Evolutionary conservation across 768 basidiomycete species (phyloP), one percentile per base, ranked within the genome.

Genomic region (Hirschioporus abietinus): DNA sequence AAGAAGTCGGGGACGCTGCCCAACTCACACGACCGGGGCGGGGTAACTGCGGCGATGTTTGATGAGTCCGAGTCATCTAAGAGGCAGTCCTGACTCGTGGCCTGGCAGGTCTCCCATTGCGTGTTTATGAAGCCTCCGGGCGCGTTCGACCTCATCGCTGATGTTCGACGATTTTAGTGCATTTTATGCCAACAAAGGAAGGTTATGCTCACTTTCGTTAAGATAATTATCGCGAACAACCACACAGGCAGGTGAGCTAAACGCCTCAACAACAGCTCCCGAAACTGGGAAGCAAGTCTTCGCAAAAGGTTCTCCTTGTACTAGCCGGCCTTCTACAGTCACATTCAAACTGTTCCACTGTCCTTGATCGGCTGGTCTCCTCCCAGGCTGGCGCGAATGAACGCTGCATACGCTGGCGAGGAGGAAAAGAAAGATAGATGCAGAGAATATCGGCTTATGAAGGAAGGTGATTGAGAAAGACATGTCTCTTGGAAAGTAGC

Each of bases 61-160:
- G 68, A 63, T 2, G 71, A 66, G 30, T 73, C 66, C 62, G 66
- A 69, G 26, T 63, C 71, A 61, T 73, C 72, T 15, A 73, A 68
- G 35, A 68, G 59, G 65, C 72, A 73, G 26, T 67, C 63, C 17
- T 68, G 66, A 42, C 67, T 68, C 27, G 68, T 71, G 5, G 71
- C 59, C 67, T 71, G 71, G 59, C 72, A 73, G 18, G 63, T 27
- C 63, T 73, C 72, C 61, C 63, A 73, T 62, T 73, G 68, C 10
- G 68, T 69, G 64, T 72, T 67, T 24, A 64, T 57, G 23, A 26
- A 59, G 35, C 42, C 42, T 52, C 42, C 42, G 17, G 58, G 36
- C 1, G 26, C 36, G 23, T 64, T 36, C 3, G 36, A 64, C 35
- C 63, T 27, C 9, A 26, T 27, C 10, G 63, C 63, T 64, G 26